Conservation (phyloP, 2,329 filamentous ascomycete genomes). For the Basipetospora chlamydospora region DNA sequence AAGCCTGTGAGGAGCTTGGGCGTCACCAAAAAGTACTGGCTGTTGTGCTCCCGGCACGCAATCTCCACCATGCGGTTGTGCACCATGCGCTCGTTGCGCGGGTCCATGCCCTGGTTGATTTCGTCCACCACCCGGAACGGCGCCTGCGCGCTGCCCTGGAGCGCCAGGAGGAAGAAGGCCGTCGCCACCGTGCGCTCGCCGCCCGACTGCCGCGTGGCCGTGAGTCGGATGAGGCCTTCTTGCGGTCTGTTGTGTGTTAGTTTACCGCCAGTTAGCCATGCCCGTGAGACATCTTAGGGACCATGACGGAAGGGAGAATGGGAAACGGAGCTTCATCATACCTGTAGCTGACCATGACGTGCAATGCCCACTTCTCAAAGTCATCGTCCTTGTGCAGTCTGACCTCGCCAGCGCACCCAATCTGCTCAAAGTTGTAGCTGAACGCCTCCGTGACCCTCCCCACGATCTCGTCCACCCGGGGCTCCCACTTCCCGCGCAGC, state of each 20-base stretch:
- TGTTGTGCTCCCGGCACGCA: conserved; percentile 69
- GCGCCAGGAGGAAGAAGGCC: conserved; percentile 97
- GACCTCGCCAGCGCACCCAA: conserved; percentile 87
- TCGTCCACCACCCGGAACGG: conserved; percentile 98
- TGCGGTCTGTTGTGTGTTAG: conserved; percentile 5
- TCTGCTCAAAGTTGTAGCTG: conserved; percentile 82
- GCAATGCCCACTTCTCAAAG: conserved; percentile 86
- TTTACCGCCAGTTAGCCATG: too few species aligned
- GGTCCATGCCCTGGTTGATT: conserved; percentile 99
- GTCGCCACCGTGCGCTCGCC: conserved; percentile 93
- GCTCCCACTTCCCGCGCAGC: conserved; percentile 67
- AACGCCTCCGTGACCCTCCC: conserved; percentile 79
- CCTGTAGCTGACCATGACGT: conserved; percentile 93
- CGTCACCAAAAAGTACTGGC: conserved; percentile 91
- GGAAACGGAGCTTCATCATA: too few species aligned
- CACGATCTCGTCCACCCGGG: conserved; percentile 63
- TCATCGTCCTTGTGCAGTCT: conserved; percentile 78
- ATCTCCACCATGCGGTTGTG: conserved; percentile 98
- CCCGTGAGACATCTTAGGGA: too few species aligned
- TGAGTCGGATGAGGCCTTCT: conserved; percentile 31
- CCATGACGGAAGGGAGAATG: too few species aligned
- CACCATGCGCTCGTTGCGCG: conserved; percentile 93
- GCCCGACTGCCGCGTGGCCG: conserved; percentile 87
- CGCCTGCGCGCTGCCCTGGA: conserved; percentile 83
- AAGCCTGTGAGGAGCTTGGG: conserved; percentile 82